Evolutionary conservation across 306 rosid genomes (phyloP), one percentile per base, ranked within the genome.

Genomic region (Chamaecrista fasciculata): DNA sequence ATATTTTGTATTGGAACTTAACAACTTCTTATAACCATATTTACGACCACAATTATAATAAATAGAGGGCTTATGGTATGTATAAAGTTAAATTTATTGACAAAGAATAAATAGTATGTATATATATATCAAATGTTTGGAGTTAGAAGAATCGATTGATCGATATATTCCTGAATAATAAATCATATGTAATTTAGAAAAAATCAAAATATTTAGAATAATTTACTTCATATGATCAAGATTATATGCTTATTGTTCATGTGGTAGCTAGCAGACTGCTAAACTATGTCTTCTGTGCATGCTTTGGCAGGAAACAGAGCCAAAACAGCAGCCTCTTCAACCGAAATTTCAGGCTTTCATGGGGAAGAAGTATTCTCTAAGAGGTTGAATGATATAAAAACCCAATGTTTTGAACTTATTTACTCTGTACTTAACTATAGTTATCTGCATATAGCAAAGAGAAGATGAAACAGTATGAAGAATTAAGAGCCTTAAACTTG

Each of bases 351-450:
- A 73, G 81, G 66, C 96, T 33, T 89, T 89, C 21, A 19, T 87
- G 0, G 96, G 96, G 69, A 89, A 79, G 79, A 84, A 85, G 78
- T 82, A 84, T 60, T 89, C 92, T 0, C 57, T 89, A 40, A 80
- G 85, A 73, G 87, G 89, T 46, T 88, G 80, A 88, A 73, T 40
- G 40, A 61, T 33, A 26, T 31, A 53, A 15, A 7, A 52, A 12
- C 24, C 26, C 43, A 69, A 56, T 68, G 62, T 25, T 7, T 28
- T n/a, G 26, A 37, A 24, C 37, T 10, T n/a, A n/a, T 52, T 11
- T 10, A 43, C n/a, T n/a, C 36, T 2, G 52, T 37, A 31, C 18
- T 37, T 34, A 18, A 19, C 18, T 23, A 29, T 7, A 29, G 42
- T 58, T 8, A 5, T 56, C 42, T 29, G 7, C 63, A 16, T 57